phyloP scores from a whole-genome alignment of 2,329 filamentous ascomycete genomes.

The Penicillium sp. region DNA sequence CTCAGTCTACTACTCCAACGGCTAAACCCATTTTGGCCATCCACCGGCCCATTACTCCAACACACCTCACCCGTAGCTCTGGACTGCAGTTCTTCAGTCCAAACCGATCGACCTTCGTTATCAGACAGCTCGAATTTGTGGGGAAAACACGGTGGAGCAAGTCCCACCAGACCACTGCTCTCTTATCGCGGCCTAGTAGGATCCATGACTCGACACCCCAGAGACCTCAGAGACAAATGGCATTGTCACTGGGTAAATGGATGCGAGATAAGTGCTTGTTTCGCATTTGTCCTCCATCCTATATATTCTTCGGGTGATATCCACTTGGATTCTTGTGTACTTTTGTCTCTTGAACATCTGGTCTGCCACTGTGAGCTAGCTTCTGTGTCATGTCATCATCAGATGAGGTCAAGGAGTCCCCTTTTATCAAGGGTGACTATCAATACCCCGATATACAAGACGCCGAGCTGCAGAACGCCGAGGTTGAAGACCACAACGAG shows the following conservation, averaged over 20 bases:
- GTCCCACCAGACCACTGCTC: neutral
- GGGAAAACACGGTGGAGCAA: slow-evolving; percentile 10
- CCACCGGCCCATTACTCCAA: slow-evolving; percentile 6
- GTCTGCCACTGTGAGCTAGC: neutral
- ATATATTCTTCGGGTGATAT: neutral
- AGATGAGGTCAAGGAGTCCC: slow-evolving; percentile 15
- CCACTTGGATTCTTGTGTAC: neutral
- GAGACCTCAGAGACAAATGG: slow-evolving; percentile 1
- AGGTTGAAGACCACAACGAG: slow-evolving; percentile 33
- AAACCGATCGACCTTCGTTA: slow-evolving; percentile 1
- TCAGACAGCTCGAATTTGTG: slow-evolving; percentile 13
- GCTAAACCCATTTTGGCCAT: neutral
- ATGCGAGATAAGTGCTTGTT: slow-evolving; percentile 7
- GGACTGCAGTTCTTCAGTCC: neutral
- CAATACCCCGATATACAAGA: neutral
- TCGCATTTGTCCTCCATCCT: neutral
- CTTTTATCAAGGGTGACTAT: slow-evolving; percentile 2
- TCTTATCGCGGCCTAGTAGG: slow-evolving; percentile 4
- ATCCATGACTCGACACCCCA: neutral
- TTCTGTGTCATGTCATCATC: slow-evolving; percentile 6
- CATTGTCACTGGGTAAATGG: neutral
- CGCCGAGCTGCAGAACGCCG: slow-evolving; percentile 10
- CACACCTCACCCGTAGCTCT: neutral
- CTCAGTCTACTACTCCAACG: slow-evolving; percentile 3
- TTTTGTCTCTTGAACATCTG: neutral